These are phyloP conservation scores for Podospora didyma DNA, from an alignment of 495 filamentous ascomycete genomes.

Conservation along the genomic window DNA sequence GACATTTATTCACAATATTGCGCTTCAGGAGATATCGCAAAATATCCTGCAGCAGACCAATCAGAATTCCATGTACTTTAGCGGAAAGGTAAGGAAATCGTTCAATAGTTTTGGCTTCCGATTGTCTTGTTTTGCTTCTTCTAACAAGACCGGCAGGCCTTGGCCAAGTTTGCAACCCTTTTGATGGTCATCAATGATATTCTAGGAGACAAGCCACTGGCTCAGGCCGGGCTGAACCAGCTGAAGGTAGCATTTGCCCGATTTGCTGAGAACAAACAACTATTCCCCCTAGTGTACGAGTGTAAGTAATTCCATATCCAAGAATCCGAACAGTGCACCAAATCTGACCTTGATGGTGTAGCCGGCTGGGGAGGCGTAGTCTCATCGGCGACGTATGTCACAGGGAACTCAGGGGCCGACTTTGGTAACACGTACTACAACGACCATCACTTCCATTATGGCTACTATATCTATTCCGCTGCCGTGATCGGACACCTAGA, in stretches of 20 bases:
- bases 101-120: not conserved
- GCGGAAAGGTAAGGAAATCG: slow-evolving; percentile 62
- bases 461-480: slow-evolving; percentile 53
- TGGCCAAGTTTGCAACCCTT: slow-evolving; percentile 81
- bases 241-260: slow-evolving; percentile 73
- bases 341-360: not conserved
- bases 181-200: slow-evolving; percentile 67
- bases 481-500: slow-evolving; percentile 82
- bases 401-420: slow-evolving; percentile 64
- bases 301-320: slow-evolving; percentile 30
- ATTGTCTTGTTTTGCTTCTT: not conserved
- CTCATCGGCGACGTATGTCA: slow-evolving; percentile 73
- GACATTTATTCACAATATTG: slow-evolving; percentile 52
- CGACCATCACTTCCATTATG: no score
- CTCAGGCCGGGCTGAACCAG: slow-evolving; percentile 57
- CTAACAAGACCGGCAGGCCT: slow-evolving; percentile 45
- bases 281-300: slow-evolving; percentile 77
- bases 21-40: slow-evolving; percentile 63
- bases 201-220: slow-evolving; percentile 54
- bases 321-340: no score
- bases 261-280: slow-evolving; percentile 74
- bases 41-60: slow-evolving; percentile 68
- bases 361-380: slow-evolving; percentile 81
- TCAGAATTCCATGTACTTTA: slow-evolving; percentile 90
- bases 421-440: slow-evolving; percentile 72